Conservation (phyloP, 331 rosid genomes). For the Malus hybrid region DNA sequence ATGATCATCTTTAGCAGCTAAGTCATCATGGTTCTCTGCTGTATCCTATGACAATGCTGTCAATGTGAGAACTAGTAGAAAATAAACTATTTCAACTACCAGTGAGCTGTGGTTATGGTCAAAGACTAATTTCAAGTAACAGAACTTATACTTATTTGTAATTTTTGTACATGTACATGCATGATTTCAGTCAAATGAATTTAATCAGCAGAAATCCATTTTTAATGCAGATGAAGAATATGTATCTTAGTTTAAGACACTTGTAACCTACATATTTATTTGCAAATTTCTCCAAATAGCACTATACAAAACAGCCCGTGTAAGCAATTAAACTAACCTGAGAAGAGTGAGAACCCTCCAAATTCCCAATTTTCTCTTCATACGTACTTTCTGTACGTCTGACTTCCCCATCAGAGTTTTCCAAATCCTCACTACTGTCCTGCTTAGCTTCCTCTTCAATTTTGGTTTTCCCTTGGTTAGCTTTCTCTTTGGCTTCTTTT, state of each 20-base stretch:
- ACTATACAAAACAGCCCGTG: background rate
- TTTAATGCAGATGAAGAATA: background rate
- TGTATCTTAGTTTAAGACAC: background rate
- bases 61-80: conserved; percentile 27
- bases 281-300: background rate
- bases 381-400: conserved; percentile 24
- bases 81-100: conserved; percentile 3
- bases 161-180: background rate
- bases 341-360: conserved; percentile 32
- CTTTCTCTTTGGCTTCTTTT: conserved; percentile 57
- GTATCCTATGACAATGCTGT: conserved; percentile 43
- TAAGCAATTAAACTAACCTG: conserved; percentile 38
- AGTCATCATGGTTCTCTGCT: conserved; percentile 17
- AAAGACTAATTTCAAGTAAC: background rate
- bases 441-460: conserved; percentile 33
- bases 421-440: conserved; percentile 11
- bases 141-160: background rate
- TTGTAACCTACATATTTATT: background rate
- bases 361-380: conserved; percentile 32
- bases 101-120: background rate
- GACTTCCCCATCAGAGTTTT: conserved; percentile 27
- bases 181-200: background rate
- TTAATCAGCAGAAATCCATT: background rate
- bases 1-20: conserved; percentile 30
- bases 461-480: conserved; percentile 20